Percentiles rank a stretch among this genome's conserved stretches.
Evolutionary conservation across 2,329 filamentous ascomycete species (phyloP).

Genomic region (Fusarium chaquense): DNA sequence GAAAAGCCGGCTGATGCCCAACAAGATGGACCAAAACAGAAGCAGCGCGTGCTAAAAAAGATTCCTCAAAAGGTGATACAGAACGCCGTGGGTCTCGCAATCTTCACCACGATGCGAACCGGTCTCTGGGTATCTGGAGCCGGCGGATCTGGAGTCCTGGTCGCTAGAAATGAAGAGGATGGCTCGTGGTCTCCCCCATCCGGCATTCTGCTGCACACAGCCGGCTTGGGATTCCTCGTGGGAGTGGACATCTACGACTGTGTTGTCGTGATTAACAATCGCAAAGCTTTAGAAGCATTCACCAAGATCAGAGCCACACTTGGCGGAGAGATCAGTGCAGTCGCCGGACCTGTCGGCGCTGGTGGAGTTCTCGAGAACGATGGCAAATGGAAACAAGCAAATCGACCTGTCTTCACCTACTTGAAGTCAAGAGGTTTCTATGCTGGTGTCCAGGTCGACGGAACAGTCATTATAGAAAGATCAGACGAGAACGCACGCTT

Average conservation of each 20-base stretch:
- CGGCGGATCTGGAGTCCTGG: conserved; percentile 73
- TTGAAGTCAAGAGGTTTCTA: conserved; percentile 90
- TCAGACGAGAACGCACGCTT: conserved; percentile 87
- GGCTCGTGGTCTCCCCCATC: conserved; percentile 82
- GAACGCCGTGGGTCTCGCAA: conserved; percentile 75
- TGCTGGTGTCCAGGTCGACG: conserved; percentile 86
- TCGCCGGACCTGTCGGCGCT: conserved; percentile 74
- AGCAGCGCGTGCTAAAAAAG: conserved; percentile 63
- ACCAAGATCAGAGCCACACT: conserved; percentile 79
- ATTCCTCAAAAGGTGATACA: conserved; percentile 70
- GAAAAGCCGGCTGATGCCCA: conserved; percentile 39
- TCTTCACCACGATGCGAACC: conserved; percentile 77
- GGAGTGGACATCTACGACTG: conserved; percentile 91
- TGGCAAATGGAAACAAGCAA: conserved; percentile 63
- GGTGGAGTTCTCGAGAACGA: conserved; percentile 78
- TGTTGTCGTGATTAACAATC: conserved; percentile 84
- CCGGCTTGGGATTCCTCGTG: conserved; percentile 81
- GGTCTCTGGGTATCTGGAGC: conserved; percentile 75
- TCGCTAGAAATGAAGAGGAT: conserved; percentile 69
- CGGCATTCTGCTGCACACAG: conserved; percentile 83
- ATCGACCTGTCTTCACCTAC: conserved; percentile 68
- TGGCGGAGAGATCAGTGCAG: conserved; percentile 81
- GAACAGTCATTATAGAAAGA: conserved; percentile 85
- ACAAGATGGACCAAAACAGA: conserved; percentile 52
- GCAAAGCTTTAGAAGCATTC: conserved; percentile 80